Base-by-base conservation (phyloP, 768 basidiomycete species). In the Plicaturopsis crispa region DNA sequence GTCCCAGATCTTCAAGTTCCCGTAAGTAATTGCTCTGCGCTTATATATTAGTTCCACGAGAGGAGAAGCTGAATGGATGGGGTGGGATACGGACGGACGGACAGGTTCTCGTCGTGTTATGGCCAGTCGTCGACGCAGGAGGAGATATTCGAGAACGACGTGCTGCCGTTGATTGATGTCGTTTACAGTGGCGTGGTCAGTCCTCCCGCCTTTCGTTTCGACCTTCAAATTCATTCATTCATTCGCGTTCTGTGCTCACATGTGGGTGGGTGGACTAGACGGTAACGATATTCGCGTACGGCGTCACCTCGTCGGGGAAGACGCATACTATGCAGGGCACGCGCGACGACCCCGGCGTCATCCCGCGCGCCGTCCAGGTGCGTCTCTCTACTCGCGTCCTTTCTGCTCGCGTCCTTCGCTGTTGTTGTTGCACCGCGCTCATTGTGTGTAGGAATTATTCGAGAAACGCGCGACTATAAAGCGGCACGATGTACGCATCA, bases 241-340 rank as follows among this genome's bases (percentile, higher is more conserved):
- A 16, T 11, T 13, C 24, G 20, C 10, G 35, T 19, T 18, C 36
- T n/a, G 11, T 24, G 5, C 11, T 13, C 24, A 28, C 21, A 21
- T 18, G 26, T 34, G 23, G 13, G 33, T 26, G 19, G 8, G 21
- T 16, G 20, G 12, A 13, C 14, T 39, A 88, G 84, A 89, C 83
- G 0, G 79, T 88, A 3, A 91, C 88, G 7, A 78, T 92, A 12
- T 91, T 92, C 46, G 85, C 87, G 1, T 92, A 92, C 58, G 90
- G 90, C 5, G 88, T 91, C 10, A 92, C 88, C 7, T 89, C 86
- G 2, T 88, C 84, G 4, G 90, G 89, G 13, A 92, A 91, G 66
- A 93, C 89, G 1, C 78, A 90, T 56, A 94, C 91, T 0, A 93
- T 94, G 86, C 89, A 92, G 61, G 90, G 90, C 24, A 78, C 70